Conservation (phyloP, 2,329 filamentous ascomycete genomes). For the Trichoderma semiorbis region DNA sequence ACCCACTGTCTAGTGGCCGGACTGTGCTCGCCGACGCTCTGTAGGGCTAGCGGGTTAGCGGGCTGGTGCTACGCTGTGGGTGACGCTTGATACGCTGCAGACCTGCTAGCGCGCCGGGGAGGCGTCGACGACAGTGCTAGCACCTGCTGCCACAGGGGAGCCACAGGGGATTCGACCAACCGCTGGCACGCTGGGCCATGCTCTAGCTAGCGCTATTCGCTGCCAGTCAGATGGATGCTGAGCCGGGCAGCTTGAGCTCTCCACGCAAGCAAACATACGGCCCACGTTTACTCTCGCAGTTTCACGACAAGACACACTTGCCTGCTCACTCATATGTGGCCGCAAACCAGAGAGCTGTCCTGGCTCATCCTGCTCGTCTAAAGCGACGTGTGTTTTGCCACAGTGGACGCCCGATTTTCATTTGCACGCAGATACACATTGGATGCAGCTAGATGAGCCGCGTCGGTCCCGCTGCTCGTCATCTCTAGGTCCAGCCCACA, state of each 20-base stretch:
- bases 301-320: conserved; percentile 6
- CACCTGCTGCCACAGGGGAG: neutral
- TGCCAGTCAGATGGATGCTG: neutral
- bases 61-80: neutral
- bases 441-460: neutral
- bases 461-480: neutral
- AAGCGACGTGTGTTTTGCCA: neutral
- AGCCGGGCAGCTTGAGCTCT: neutral
- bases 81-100: neutral
- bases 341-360: neutral
- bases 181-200: conserved; percentile 3
- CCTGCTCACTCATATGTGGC: conserved; percentile 5
- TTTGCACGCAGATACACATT: neutral
- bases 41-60: conserved; percentile 6
- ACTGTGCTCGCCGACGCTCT: neutral
- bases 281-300: neutral
- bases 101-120: conserved; percentile 3
- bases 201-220: neutral
- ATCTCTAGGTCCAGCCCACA: conserved; percentile 1
- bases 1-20: neutral
- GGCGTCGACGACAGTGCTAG: conserved; percentile 7
- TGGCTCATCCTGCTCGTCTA: neutral
- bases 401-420: neutral
- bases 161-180: conserved; percentile 6
- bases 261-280: neutral